Percentiles rank a stretch among this genome's conserved stretches.
Evolutionary conservation across 768 basidiomycete species (phyloP).

Genomic region (Arthromyces matolae): DNA sequence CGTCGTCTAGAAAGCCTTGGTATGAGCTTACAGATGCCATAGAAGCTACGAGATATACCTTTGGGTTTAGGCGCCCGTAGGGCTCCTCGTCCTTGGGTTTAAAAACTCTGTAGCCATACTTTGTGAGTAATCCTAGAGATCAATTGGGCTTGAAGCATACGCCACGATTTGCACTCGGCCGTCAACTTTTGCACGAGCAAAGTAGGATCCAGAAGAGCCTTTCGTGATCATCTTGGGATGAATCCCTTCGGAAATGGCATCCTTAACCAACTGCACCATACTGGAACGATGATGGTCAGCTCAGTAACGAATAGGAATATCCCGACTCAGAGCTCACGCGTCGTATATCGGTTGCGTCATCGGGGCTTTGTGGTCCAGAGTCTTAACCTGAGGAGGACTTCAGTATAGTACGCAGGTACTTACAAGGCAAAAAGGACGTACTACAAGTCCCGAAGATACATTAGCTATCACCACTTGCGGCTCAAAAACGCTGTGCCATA

Average conservation of each 20-base stretch:
- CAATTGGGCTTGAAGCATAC: slow-evolving; percentile 41
- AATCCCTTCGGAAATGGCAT: slow-evolving; percentile 69
- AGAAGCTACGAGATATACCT: slow-evolving; percentile 37
- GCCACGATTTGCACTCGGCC: slow-evolving; percentile 76
- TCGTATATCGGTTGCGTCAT: slow-evolving; percentile 75
- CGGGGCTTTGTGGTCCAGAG: slow-evolving; percentile 74
- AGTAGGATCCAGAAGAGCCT: slow-evolving; percentile 89
- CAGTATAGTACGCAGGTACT: background rate
- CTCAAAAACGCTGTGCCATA: slow-evolving; percentile 80
- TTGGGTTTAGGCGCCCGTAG: slow-evolving; percentile 84
- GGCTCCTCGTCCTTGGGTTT: slow-evolving; percentile 92
- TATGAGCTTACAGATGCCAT: background rate
- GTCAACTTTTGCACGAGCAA: slow-evolving; percentile 80
- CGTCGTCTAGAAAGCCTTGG: slow-evolving; percentile 54
- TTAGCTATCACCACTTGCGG: slow-evolving; percentile 43
- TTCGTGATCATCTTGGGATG: slow-evolving; percentile 91
- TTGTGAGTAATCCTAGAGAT: background rate
- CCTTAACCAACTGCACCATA: slow-evolving; percentile 59
- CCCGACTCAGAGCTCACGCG: slow-evolving; percentile 45
- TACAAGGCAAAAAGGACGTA: slow-evolving; percentile 32
- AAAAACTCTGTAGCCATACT: slow-evolving; percentile 57
- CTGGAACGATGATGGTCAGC: slow-evolving; percentile 31
- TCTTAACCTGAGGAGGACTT: slow-evolving; percentile 51
- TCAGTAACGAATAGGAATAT: background rate
- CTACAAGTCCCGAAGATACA: slow-evolving; percentile 28